Evolutionary conservation across 306 rosid species (phyloP), one percentile per base, ranked within the genome.

Genomic region (Prunus fruticosa): DNA sequence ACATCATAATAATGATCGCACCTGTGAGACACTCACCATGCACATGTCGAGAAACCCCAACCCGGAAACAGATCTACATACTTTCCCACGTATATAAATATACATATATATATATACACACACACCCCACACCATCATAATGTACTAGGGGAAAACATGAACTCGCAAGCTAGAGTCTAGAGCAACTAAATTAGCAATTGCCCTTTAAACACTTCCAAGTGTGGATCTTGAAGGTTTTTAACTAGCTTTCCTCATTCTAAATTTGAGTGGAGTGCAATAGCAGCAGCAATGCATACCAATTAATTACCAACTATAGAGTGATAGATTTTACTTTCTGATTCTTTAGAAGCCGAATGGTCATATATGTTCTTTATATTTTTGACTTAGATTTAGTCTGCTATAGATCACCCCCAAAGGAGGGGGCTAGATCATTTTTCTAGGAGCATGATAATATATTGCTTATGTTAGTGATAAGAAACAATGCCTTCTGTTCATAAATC

Each of bases 201-300:
- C 88, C 61, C 98, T 88, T 68, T 91, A 86, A 77, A 91, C 87
- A 84, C 96, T 93, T 58, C 91, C 98, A 2, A 93, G 82, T 2
- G 98, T 91, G 77, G 98, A 93, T 75, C 98, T 88, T 4, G 97
- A 83, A 18, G 96, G 81, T 67, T 73, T 82, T 20, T 89, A 62
- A 16, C 84, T 89, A 81, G 73, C 63, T 68, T 63, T 88, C 67
- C 85, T 85, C 94, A 93, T 88, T 56, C 73, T 56, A n/a, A n/a
- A n/a, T n/a, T n/a, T 43, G 91, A 92, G 97, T 54, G 98, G 98
- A 23, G 90, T 92, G 57, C 98, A 94, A 67, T 90, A 84, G 28
- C 22, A 53, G 28, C 22, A 53, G 43, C 46, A 72, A 41, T 72
- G 67, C 41, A 20, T 54, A 15, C n/a, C 57, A 25, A 46, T 11